Percentiles rank a stretch among this genome's conserved stretches.
These are phyloP conservation scores for Cryptosporidium viatorum DNA, from an alignment of 169 alveolate species.

Conservation along the genomic window DNA sequence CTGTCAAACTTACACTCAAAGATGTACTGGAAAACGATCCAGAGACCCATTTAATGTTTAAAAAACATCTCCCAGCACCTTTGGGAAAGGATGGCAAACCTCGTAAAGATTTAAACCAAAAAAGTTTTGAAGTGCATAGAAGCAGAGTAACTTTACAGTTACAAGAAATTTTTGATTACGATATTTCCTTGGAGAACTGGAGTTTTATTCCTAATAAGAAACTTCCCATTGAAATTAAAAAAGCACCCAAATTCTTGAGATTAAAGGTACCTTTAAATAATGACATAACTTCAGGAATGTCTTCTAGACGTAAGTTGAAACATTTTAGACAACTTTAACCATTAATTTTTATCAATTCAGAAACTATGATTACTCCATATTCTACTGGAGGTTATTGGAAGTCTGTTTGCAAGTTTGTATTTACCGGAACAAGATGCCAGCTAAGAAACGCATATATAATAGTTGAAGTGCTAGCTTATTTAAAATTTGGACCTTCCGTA, in stretches of 20 bases:
- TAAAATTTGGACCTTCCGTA: conserved; percentile 45
- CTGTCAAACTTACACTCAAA: conserved; percentile 80
- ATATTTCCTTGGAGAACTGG: conserved; percentile 79
- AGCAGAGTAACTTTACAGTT: conserved; percentile 79
- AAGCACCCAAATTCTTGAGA: conserved; percentile 61
- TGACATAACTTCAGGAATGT: conserved; percentile 26
- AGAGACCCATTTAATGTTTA: conserved; percentile 81
- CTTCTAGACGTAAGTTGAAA: conserved; percentile 47
- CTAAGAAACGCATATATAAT: conserved; percentile 39
- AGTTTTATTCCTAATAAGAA: conserved; percentile 76
- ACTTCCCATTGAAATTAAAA: conserved; percentile 32
- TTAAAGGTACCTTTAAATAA: conserved; percentile 51
- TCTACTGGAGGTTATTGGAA: conserved; percentile 68
- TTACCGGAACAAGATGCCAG: conserved; percentile 49
- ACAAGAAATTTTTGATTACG: conserved; percentile 79
- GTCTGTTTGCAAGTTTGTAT: conserved; percentile 56
- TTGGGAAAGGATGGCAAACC: conserved; percentile 72
- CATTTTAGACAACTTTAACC: neutral
- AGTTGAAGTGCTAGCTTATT: conserved; percentile 66
- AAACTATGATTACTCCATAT: conserved; percentile 32
- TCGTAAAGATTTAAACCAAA: conserved; percentile 65
- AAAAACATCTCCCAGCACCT: conserved; percentile 78
- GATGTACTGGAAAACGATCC: conserved; percentile 85
- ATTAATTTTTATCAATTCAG: conserved; percentile 6
- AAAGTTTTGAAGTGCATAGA: conserved; percentile 80